phyloP scores from a whole-genome alignment of 2,329 filamentous ascomycete species.

The Penicillium sp. region DNA sequence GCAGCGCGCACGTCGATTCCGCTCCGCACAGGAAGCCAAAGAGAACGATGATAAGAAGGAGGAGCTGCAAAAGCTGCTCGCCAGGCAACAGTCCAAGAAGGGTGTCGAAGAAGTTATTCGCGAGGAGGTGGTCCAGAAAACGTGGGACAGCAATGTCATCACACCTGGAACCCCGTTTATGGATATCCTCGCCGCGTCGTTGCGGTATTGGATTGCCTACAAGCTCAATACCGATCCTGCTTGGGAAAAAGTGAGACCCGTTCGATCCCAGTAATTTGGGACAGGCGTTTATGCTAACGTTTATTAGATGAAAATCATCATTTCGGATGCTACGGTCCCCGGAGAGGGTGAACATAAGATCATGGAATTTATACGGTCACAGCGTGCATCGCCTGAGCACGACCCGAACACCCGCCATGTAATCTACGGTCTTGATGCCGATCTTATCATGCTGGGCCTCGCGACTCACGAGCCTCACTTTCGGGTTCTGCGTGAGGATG shows the following conservation, averaged over 20 bases:
- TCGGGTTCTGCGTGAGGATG: slow-evolving; percentile 90
- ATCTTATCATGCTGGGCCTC: slow-evolving; percentile 96
- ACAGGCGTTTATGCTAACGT: slow-evolving; percentile 20
- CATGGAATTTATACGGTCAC: slow-evolving; percentile 95
- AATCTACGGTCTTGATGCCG: slow-evolving; percentile 95
- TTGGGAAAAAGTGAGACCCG: slow-evolving; percentile 66
- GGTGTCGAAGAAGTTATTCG: slow-evolving; percentile 56
- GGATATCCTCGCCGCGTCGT: slow-evolving; percentile 83
- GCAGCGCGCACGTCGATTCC: slow-evolving; percentile 91
- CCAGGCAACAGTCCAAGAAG: slow-evolving; percentile 66
- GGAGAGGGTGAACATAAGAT: slow-evolving; percentile 99
- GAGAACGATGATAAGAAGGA: slow-evolving; percentile 90
- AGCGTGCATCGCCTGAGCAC: slow-evolving; percentile 82
- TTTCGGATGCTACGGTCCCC: slow-evolving; percentile 94
- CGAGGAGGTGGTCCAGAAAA: slow-evolving; percentile 67
- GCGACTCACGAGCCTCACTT: slow-evolving; percentile 98
- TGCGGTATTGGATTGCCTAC: slow-evolving; percentile 96
- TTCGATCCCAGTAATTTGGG: background rate
- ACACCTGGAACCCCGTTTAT: slow-evolving; percentile 98
- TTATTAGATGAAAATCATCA: slow-evolving; percentile 77
- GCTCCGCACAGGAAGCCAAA: slow-evolving; percentile 86
- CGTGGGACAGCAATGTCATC: slow-evolving; percentile 84
- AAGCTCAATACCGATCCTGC: slow-evolving; percentile 95
- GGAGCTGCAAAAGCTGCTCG: slow-evolving; percentile 78
- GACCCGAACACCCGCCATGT: slow-evolving; percentile 97